These are phyloP conservation scores for Panicum hallii DNA, from an alignment of 202 grass and related monocot genomes.

Conservation along the genomic window DNA sequence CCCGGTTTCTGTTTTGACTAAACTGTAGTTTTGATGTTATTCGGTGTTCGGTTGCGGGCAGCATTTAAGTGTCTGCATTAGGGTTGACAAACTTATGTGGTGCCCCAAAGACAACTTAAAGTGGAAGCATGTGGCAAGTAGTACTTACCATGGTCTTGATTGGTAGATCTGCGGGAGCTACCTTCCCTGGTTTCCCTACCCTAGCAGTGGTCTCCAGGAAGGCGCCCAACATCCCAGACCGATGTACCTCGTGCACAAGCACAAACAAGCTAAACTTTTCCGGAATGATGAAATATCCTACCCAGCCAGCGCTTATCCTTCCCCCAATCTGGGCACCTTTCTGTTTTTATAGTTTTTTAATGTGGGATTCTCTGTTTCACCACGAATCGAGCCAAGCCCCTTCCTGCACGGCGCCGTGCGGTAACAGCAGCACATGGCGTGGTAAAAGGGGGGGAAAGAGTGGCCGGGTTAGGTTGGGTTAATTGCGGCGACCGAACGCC, in stretches of 20 bases:
- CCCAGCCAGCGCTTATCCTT: neutral
- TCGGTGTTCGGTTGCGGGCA: neutral
- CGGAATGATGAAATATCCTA: neutral
- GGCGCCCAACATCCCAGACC: neutral
- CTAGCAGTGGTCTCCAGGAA: neutral
- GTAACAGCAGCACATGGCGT: neutral
- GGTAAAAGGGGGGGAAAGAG: neutral
- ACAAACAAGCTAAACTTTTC: neutral
- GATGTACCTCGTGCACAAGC: neutral
- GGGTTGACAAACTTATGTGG: slow-evolving; percentile 48
- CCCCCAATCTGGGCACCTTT: neutral
- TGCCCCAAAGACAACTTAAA: slow-evolving; percentile 33
- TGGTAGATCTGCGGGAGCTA: slow-evolving; percentile 17
- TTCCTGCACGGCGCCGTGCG: neutral
- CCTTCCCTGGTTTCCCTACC: neutral
- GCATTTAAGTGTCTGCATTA: slow-evolving; percentile 27
- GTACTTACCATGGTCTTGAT: slow-evolving; percentile 14
- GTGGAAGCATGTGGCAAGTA: slow-evolving; percentile 34
- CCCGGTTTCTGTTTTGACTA: neutral
- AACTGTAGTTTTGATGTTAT: neutral
- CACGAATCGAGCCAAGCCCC: neutral
- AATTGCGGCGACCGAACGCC: slow-evolving; percentile 40
- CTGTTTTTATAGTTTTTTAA: neutral
- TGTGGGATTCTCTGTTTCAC: neutral
- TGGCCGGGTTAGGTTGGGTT: slow-evolving; percentile 16